Percentiles rank a stretch among this genome's conserved stretches.
Evolutionary conservation across 2,329 filamentous ascomycete species (phyloP).

Genomic region (Colletotrichum lupini): DNA sequence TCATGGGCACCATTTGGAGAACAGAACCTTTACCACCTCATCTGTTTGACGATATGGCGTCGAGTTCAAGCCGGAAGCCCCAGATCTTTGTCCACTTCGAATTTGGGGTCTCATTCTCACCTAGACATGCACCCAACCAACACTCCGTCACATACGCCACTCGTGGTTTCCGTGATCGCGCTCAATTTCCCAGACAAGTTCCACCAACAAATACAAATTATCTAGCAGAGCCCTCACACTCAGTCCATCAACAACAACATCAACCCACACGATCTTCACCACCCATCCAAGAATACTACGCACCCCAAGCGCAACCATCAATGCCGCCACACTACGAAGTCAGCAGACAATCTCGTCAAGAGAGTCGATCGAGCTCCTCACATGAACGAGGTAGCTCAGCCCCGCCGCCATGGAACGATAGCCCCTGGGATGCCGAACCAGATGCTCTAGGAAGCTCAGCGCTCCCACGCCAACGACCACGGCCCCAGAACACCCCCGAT

Average conservation of each 20-base stretch:
- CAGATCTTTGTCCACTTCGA: constrained; percentile 63
- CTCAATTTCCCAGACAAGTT: constrained; percentile 57
- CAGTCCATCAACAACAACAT: constrained; percentile 26
- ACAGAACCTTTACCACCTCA: constrained; percentile 38
- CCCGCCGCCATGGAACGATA: constrained; percentile 59
- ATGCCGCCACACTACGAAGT: constrained; percentile 31
- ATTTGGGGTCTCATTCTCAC: constrained; percentile 62
- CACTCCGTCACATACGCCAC: constrained; percentile 61
- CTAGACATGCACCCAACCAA: constrained; percentile 54
- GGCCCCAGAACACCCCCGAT: constrained; percentile 37
- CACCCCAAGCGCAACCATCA: constrained; percentile 21
- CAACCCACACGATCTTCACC: constrained; percentile 27
- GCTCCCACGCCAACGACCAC: constrained; percentile 38
- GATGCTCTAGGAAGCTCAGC: constrained; percentile 43
- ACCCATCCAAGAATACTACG: constrained; percentile 36
- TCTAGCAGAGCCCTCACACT: constrained; percentile 39
- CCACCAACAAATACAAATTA: constrained; percentile 59
- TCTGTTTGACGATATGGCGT: constrained; percentile 41
- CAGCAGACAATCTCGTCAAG: constrained; percentile 32
- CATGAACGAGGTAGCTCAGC: constrained; percentile 61
- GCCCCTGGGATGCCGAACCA: constrained; percentile 56
- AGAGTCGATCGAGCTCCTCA: constrained; percentile 40
- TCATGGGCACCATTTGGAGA: constrained; percentile 39
- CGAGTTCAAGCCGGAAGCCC: constrained; percentile 45
- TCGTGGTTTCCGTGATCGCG: constrained; percentile 54